Evolutionary conservation across 352 stramenopile genomes (phyloP).

Genomic region (Globisporangium megalacanthum): DNA sequence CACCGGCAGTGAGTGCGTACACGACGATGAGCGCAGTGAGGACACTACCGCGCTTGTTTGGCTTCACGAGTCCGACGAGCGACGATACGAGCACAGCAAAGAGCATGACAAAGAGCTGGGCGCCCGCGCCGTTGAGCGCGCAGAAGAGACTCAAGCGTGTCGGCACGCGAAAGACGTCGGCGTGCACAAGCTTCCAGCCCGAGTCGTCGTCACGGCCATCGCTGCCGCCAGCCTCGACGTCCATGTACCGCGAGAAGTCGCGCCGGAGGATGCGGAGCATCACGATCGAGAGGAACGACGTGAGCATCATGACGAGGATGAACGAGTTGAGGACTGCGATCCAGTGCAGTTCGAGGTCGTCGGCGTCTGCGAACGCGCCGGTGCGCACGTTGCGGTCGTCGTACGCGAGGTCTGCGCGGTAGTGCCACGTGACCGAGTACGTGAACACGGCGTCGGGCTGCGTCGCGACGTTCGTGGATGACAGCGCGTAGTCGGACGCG

Average conservation of each 20-base stretch:
- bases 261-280: slow-evolving; percentile 97
- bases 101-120: slow-evolving; percentile 93
- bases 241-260: slow-evolving; percentile 97
- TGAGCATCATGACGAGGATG: slow-evolving; percentile 96
- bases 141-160: slow-evolving; percentile 88
- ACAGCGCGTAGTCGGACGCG: slow-evolving; percentile 56
- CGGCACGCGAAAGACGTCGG: slow-evolving; percentile 98
- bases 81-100: slow-evolving; percentile 90
- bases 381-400: slow-evolving; percentile 88
- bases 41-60: slow-evolving; percentile 91
- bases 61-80: slow-evolving; percentile 89
- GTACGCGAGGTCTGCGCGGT: slow-evolving; percentile 79
- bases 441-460: slow-evolving; percentile 83
- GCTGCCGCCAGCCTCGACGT: slow-evolving; percentile 87
- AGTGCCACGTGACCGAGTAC: slow-evolving; percentile 96
- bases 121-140: slow-evolving; percentile 89
- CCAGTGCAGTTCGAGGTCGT: slow-evolving; percentile 93
- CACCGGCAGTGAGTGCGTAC: slow-evolving; percentile 91
- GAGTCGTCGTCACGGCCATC: slow-evolving; percentile 90
- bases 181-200: slow-evolving; percentile 99
- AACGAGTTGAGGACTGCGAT: slow-evolving; percentile 99
- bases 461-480: slow-evolving; percentile 26
- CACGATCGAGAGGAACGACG: slow-evolving; percentile 95
- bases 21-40: slow-evolving; percentile 92
- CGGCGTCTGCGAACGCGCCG: slow-evolving; percentile 36